Conservation (phyloP, 2,329 filamentous ascomycete genomes). For the Diaporthe sp. region DNA sequence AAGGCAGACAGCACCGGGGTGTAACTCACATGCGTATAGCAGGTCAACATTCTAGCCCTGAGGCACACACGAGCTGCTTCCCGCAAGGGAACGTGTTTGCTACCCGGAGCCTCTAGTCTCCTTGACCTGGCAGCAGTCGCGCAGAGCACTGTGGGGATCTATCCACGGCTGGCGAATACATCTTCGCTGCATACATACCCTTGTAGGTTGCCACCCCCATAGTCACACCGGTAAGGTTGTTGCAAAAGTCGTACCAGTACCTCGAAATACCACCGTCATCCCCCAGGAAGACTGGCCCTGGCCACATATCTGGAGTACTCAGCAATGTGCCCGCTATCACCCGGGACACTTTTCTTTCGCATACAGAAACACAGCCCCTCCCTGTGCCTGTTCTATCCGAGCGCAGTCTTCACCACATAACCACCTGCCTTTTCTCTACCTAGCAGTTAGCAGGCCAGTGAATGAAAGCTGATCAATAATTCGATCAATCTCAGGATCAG, state of each 20-base stretch:
- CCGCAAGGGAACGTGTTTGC: constrained; percentile 1
- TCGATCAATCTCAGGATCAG: constrained; percentile 23
- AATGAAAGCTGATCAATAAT: constrained; percentile 18
- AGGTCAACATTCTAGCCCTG: neutral
- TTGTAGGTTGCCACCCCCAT: constrained; percentile 35
- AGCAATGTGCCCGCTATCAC: constrained; percentile 22
- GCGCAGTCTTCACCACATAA: constrained; percentile 29
- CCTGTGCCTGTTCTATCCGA: constrained; percentile 21
- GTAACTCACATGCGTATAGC: neutral
- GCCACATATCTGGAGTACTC: constrained; percentile 23
- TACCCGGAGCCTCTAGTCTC: constrained; percentile 3
- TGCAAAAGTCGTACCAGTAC: constrained; percentile 33
- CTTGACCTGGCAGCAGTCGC: constrained; percentile 18
- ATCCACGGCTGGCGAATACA: constrained; percentile 28
- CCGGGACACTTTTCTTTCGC: constrained; percentile 13
- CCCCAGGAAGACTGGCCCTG: constrained; percentile 7
- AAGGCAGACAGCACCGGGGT: constrained; percentile 2
- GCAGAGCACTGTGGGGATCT: constrained; percentile 29
- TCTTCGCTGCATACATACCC: constrained; percentile 30
- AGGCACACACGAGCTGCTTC: constrained; percentile 6
- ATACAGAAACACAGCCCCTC: constrained; percentile 30
- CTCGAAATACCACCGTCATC: constrained; percentile 28
- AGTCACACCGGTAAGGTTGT: constrained; percentile 35
- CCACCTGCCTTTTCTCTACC: constrained; percentile 1
- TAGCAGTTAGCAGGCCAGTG: constrained; percentile 14